A percentile compares a stretch with the other conserved stretches of the same genome.
Conservation (phyloP, 305 asterid species). For the Fraxinus platypoda region DNA sequence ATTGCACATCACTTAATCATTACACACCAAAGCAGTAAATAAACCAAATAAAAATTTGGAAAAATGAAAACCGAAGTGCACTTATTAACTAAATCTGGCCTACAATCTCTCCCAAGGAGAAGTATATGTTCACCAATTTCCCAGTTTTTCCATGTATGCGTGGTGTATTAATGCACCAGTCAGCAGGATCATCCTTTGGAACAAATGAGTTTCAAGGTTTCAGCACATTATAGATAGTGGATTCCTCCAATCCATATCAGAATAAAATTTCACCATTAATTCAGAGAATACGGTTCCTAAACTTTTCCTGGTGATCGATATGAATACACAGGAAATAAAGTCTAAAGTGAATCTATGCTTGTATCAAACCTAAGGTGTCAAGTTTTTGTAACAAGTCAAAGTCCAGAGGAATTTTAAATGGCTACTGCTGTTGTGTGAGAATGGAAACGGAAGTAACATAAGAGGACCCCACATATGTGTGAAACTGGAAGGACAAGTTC, state of each 20-base stretch:
- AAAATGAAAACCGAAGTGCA: conserved; percentile 10
- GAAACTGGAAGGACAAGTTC: conserved; percentile 49
- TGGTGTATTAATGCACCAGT: conserved; percentile 55
- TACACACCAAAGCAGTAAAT: conserved; percentile 7
- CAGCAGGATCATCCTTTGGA: conserved; percentile 61
- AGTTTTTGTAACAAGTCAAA: conserved; percentile 39
- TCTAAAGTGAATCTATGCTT: conserved; percentile 61
- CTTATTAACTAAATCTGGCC: conserved; percentile 25
- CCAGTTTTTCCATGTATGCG: conserved; percentile 30
- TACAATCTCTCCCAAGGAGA: conserved; percentile 31
- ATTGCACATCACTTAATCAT: conserved; percentile 18
- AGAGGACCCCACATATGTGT: conserved; percentile 51
- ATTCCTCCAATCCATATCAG: conserved; percentile 58
- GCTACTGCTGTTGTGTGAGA: conserved; percentile 39
- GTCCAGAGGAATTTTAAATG: conserved; percentile 47
- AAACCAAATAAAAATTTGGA: conserved; percentile 28
- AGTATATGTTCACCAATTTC: conserved; percentile 41
- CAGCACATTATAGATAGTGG: conserved; percentile 68
- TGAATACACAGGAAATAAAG: conserved; percentile 46
- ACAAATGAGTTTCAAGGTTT: conserved; percentile 36
- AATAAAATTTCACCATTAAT: conserved; percentile 41
- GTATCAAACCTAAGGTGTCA: conserved; percentile 61
- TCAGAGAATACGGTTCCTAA: conserved; percentile 75
- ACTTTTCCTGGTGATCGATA: conserved; percentile 46
- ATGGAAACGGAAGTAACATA: conserved; percentile 39